These are phyloP conservation scores for Tricharina praecox DNA, from an alignment of 495 filamentous ascomycete species.

Conservation along the genomic window DNA sequence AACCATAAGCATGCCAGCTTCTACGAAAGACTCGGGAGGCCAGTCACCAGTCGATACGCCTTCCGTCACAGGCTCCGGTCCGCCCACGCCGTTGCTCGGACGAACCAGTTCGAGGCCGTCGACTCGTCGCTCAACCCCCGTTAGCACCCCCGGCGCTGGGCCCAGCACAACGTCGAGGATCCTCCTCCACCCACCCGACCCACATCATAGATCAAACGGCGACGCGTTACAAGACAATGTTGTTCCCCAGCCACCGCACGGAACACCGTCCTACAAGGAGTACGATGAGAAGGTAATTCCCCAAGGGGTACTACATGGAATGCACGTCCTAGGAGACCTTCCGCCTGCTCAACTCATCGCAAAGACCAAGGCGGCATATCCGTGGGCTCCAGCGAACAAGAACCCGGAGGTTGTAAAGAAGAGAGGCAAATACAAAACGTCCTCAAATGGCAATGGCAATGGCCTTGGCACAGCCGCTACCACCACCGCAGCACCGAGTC, in stretches of 20 bases:
- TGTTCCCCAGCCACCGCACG: constrained; percentile 23
- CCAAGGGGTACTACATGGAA: constrained; percentile 19
- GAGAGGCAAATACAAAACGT: constrained; percentile 12
- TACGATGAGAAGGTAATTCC: constrained; percentile 22
- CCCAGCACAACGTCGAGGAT: constrained; percentile 12
- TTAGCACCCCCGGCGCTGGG: constrained; percentile 16
- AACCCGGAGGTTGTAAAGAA: too few species aligned
- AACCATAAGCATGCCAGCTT: constrained; percentile 25
- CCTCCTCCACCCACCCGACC: constrained; percentile 7
- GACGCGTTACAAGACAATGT: too few species aligned
- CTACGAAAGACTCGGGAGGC: constrained; percentile 13
- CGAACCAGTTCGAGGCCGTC: constrained; percentile 18
- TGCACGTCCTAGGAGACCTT: constrained; percentile 25
- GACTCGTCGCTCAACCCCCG: constrained; percentile 26
- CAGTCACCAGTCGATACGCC: constrained; percentile 12
- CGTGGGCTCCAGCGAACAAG: constrained; percentile 7
- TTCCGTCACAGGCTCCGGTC: constrained; percentile 8
- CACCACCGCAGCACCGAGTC: background rate
- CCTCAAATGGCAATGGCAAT: constrained; percentile 1
- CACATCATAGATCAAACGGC: too few species aligned
- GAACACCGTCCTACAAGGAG: constrained; percentile 26
- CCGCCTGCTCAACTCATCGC: constrained; percentile 22
- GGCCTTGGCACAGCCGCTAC: too few species aligned
- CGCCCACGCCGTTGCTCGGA: background rate
- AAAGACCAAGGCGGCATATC: constrained; percentile 16